Base-by-base conservation (phyloP, 345 rosid species). In the Eucalyptus sp. region DNA sequence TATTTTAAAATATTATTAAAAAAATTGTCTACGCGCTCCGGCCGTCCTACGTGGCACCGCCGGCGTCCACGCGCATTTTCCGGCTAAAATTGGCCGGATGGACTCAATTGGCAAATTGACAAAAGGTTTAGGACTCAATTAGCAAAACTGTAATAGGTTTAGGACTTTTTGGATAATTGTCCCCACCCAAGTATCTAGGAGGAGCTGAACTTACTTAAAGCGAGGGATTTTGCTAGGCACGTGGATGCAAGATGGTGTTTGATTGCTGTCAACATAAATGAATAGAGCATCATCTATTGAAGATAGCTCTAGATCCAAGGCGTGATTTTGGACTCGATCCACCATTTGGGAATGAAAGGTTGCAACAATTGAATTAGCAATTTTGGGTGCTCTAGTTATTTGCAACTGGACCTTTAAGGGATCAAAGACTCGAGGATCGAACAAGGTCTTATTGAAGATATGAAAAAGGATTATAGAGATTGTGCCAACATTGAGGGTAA, bases 211-310 rank as follows among this genome's bases (percentile, higher is more conserved):
- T 46, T 14, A 8, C 37, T 84, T 41, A 14, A 16, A 15, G 33
- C 2, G 0, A 66, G 10, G 33, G 33, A 7, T 66, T 66, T 66
- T 33, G 8, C 3, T 31, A 33, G 41, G 20, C 41, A 66, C 6
- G 1, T 66, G 79, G 37, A 66, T 66, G 79, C 41, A 66, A 16
- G 41, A 31, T n/a, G 79, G 22, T 31, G 22, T n/a, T 31, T 66
- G 41, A 33, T 66, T n/a, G 5, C 1, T 52, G 8, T 87, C 3
- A 0, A 48, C 0, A 46, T 0, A 58, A 50, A 64, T 48, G 27
- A 87, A 29, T 8, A 68, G 9, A 24, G 86, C 33, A 44, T 68
- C 13, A 0, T 66, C 1, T 31, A 0, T 27, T 11, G 3, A 49
- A n/a, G 18, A 64, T 7, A 64, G 33, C 5, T 64, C 37, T 29